A percentile compares a stretch with the other conserved stretches of the same genome.
Conservation (phyloP, 495 filamentous ascomycete genomes). For the Tuber aestivum region DNA sequence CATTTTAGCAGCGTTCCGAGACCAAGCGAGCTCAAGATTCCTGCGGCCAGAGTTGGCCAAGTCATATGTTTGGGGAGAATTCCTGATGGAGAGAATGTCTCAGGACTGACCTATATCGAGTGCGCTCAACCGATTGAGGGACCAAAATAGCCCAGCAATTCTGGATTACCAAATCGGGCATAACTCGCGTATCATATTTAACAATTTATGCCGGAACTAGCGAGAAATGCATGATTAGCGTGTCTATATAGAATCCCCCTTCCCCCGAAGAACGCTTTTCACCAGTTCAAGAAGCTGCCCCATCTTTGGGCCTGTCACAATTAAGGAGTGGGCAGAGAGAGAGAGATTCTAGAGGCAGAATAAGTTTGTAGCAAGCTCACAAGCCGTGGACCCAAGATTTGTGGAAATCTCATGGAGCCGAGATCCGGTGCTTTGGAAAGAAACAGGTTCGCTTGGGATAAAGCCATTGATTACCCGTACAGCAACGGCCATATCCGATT, state of each 20-base stretch:
- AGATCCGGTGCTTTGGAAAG: conserved; percentile 13
- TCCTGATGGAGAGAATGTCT: conserved; percentile 8
- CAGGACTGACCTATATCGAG: conserved; percentile 7
- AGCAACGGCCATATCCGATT: conserved; percentile 17
- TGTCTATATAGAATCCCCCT: conserved; percentile 10
- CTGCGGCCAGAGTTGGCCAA: conserved; percentile 17
- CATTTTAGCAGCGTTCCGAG: conserved; percentile 36
- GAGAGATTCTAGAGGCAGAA: background rate
- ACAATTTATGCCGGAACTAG: conserved; percentile 25
- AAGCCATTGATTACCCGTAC: conserved; percentile 9
- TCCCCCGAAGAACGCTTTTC: conserved; percentile 9
- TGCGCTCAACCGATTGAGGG: conserved; percentile 21
- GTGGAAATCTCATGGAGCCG: conserved; percentile 34
- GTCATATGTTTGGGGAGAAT: conserved; percentile 12
- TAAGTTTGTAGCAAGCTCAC: conserved; percentile 16
- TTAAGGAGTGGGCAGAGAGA: background rate
- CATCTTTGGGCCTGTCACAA: background rate
- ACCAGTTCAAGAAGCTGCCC: conserved; percentile 8
- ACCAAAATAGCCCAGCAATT: conserved; percentile 11
- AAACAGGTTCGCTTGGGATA: conserved; percentile 7
- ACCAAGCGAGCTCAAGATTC: conserved; percentile 19
- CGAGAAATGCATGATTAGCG: conserved; percentile 16
- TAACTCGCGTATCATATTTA: conserved; percentile 24
- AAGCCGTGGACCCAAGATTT: conserved; percentile 14
- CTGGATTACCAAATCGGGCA: conserved; percentile 13